Base-by-base conservation (phyloP, 495 filamentous ascomycete genomes). In the Xylaria curta region DNA sequence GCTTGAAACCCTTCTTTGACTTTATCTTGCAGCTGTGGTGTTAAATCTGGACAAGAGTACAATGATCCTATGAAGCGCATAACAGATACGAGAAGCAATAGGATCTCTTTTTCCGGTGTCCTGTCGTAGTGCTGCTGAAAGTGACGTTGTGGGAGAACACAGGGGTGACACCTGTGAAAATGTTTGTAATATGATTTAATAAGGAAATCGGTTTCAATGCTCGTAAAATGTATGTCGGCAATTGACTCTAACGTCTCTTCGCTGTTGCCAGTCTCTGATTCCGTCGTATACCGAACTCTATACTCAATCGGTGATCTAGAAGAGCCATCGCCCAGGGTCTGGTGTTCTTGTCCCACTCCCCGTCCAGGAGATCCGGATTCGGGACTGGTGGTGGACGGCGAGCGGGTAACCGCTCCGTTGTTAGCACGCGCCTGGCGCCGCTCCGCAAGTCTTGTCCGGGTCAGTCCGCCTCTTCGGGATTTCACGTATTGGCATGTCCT, bases 141-240 rank as follows among this genome's bases (percentile, higher is more conserved):
- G 63, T 73, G 75, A 56, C 76, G 69, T 24, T 79, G 76, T 4
- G 87, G 87, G 2, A 88, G 66, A 12, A 86, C 67, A 73, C 89
- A 81, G 0, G 90, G 90, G 75, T 92, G 89, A 10, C 85, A 81
- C 15, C 76, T 75, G 76, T 90, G 87, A 71, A 91, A 91, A 76
- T 84, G 82, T 60, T 82, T 76, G 74, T 87, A 89, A 74, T 85
- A 89, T 7, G 86, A 74, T 47, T 85, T 82, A 36, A 86, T 74
- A 42, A 86, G 76, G 47, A 79, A 79, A 54, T 83, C 79, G 17
- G n/a, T 74, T 40, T 28, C 61, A 49, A 60, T 63, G 47, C 19
- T 75, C 49, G 69, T 76, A 47, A 17, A 73, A 51, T 71, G 24
- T 10, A 63, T 33, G 13, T 70, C 58, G 53, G 1, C 33, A 61